Evolutionary conservation across 2,329 filamentous ascomycete species (phyloP).

Genomic region (Zymoseptoria brevis): DNA sequence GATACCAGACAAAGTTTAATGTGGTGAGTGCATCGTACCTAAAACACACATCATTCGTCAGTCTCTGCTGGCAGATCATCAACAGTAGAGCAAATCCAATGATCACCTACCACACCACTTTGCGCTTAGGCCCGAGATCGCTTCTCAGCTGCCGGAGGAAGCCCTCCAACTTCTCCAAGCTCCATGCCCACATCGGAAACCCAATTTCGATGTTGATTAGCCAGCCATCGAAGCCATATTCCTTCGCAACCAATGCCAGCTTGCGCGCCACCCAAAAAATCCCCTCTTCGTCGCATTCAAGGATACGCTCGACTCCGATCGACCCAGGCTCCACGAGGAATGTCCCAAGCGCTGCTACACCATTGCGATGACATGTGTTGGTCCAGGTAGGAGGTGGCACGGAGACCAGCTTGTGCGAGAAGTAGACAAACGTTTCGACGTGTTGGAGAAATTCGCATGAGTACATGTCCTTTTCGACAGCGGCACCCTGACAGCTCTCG

Average conservation of each 20-base stretch:
- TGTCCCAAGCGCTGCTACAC: conserved; percentile 37
- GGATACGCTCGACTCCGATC: conserved; percentile 26
- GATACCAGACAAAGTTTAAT: conserved; percentile 36
- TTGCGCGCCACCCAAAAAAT: conserved; percentile 29
- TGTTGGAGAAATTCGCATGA: conserved; percentile 38
- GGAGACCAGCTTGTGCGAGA: conserved; percentile 41
- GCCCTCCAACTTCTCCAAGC: conserved; percentile 23
- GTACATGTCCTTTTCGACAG: conserved; percentile 30
- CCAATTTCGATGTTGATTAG: conserved; percentile 40
- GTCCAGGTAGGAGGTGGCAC: conserved; percentile 40
- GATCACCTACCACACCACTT: conserved; percentile 33
- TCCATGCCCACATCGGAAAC: conserved; percentile 31
- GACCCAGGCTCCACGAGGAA: conserved; percentile 38
- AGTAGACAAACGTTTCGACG: conserved; percentile 41
- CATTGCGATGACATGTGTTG: conserved; percentile 41
- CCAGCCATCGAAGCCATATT: conserved; percentile 42
- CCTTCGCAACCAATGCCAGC: conserved; percentile 33
- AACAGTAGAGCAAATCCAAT: background rate
- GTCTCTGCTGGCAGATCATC: background rate
- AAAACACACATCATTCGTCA: background rate
- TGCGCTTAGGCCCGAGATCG: conserved; percentile 25
- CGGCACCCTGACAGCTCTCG: conserved; percentile 30
- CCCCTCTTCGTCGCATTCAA: conserved; percentile 11
- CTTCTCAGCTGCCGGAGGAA: conserved; percentile 34
- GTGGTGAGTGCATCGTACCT: conserved; percentile 42